Conservation (phyloP, 2,329 filamentous ascomycete species). For the Trichoderma cornu-damae region DNA sequence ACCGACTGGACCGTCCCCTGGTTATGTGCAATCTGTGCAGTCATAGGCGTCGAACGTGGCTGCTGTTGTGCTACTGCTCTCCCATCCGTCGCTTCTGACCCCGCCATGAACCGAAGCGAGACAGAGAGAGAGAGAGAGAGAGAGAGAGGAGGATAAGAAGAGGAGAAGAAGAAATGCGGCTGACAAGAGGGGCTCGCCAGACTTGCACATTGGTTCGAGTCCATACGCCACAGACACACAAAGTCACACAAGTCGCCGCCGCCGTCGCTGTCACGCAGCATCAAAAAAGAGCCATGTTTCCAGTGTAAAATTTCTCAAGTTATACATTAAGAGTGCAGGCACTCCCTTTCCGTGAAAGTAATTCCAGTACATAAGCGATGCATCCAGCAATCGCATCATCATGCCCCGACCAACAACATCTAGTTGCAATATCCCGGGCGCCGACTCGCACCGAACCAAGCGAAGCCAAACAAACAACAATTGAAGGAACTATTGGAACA, state of each 20-base stretch:
- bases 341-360: conserved; percentile 5
- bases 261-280: neutral
- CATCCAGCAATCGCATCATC: conserved; percentile 19
- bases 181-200: neutral
- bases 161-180: too few relatives aligned
- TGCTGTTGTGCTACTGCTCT: conserved; percentile 2
- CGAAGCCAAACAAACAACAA: conserved; percentile 36
- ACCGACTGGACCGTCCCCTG: conserved; percentile 8
- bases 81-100: neutral
- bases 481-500: conserved; percentile 39
- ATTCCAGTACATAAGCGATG: conserved; percentile 18
- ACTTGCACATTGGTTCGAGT: neutral
- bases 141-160: too few relatives aligned
- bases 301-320: neutral
- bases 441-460: conserved; percentile 39
- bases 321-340: conserved; percentile 14
- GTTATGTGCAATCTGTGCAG: neutral
- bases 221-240: neutral
- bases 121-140: neutral
- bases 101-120: neutral
- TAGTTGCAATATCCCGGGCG: conserved; percentile 42
- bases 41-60: conserved; percentile 4
- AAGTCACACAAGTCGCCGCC: too few relatives aligned
- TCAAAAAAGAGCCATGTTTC: neutral
- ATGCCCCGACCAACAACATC: conserved; percentile 35